A percentile compares a stretch with the other conserved stretches of the same genome.
Conservation (phyloP, 257 asterid genomes). For the Lavandula angustifolia region DNA sequence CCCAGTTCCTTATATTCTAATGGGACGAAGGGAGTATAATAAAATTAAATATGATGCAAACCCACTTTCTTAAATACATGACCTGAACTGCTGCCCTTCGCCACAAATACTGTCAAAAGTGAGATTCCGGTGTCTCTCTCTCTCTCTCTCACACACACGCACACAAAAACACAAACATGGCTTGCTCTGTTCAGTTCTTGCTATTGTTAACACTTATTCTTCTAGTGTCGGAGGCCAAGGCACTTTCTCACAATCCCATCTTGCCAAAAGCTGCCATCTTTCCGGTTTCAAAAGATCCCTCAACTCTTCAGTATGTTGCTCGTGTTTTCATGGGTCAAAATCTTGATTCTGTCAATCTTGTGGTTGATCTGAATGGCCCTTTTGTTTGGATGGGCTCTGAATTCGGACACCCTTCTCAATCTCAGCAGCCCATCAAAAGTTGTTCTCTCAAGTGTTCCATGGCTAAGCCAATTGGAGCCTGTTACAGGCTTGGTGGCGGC, state of each 20-base stretch:
- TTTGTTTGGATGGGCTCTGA: slow-evolving; percentile 57
- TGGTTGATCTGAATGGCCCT: slow-evolving; percentile 58
- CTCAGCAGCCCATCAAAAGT: slow-evolving; percentile 40
- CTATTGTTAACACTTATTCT: slow-evolving; percentile 29
- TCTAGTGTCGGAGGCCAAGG: slow-evolving; percentile 19
- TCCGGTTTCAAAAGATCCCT: slow-evolving; percentile 51
- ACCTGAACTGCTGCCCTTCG: slow-evolving; percentile 50
- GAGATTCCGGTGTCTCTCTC: slow-evolving; percentile 9
- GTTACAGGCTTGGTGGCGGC: slow-evolving; percentile 26
- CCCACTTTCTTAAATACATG: too few relatives aligned
- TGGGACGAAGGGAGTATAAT: too few relatives aligned
- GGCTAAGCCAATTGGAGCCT: slow-evolving; percentile 42
- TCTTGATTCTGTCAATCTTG: slow-evolving; percentile 45
- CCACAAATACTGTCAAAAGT: slow-evolving; percentile 34
- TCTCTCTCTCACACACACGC: neutral
- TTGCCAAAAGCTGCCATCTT: slow-evolving; percentile 63
- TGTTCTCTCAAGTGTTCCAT: slow-evolving; percentile 67
- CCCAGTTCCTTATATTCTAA: too few relatives aligned
- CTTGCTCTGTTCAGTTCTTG: slow-evolving; percentile 33
- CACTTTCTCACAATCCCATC: slow-evolving; percentile 52
- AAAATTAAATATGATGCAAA: too few relatives aligned
- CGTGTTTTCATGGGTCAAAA: slow-evolving; percentile 41
- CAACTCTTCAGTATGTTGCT: slow-evolving; percentile 63
- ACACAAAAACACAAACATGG: slow-evolving; percentile 36
- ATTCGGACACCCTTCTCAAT: slow-evolving; percentile 19